Conservation (phyloP, 2,329 filamentous ascomycete species). For the Arachnomyces sp. region DNA sequence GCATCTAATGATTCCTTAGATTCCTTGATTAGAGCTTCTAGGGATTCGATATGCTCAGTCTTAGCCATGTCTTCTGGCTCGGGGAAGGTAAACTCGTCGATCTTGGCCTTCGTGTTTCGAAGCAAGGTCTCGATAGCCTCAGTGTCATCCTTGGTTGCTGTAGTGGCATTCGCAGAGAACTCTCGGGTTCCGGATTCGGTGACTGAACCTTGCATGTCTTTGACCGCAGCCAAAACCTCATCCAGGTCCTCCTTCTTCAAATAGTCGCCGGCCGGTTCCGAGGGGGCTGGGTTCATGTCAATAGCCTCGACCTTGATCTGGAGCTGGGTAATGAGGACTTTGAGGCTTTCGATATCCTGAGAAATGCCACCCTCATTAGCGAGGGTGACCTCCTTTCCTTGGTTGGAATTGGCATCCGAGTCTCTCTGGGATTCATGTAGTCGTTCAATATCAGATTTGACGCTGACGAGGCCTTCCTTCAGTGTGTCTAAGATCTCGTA, state of each 20-base stretch:
- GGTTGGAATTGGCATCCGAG: conserved; percentile 40
- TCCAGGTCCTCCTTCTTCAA: conserved; percentile 42
- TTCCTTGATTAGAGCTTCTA: conserved; percentile 65
- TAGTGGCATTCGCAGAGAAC: conserved; percentile 39
- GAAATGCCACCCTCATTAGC: conserved; percentile 48
- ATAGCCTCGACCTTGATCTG: conserved; percentile 77
- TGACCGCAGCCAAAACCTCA: conserved; percentile 37
- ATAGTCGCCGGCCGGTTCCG: conserved; percentile 30
- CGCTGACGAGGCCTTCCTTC: conserved; percentile 67
- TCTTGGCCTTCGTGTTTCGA: conserved; percentile 76
- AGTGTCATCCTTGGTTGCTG: conserved; percentile 72
- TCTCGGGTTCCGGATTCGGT: conserved; percentile 42
- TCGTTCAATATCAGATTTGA: conserved; percentile 70
- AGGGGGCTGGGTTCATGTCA: conserved; percentile 47
- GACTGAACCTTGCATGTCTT: conserved; percentile 54
- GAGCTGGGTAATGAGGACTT: conserved; percentile 73
- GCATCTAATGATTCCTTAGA: conserved; percentile 65
- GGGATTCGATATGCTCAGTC: conserved; percentile 51
- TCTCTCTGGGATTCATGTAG: conserved; percentile 54
- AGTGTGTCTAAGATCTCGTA: conserved; percentile 86
- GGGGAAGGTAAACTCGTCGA: conserved; percentile 67
- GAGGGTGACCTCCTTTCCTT: conserved; percentile 52
- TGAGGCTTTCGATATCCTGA: conserved; percentile 77
- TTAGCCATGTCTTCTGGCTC: conserved; percentile 63
- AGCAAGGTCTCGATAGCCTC: conserved; percentile 86